Evolutionary conservation across 371 early-diverging fungal genomes (phyloP), one percentile per base, ranked within the genome.

Genomic region (Syncephalastrum monosporum): DNA sequence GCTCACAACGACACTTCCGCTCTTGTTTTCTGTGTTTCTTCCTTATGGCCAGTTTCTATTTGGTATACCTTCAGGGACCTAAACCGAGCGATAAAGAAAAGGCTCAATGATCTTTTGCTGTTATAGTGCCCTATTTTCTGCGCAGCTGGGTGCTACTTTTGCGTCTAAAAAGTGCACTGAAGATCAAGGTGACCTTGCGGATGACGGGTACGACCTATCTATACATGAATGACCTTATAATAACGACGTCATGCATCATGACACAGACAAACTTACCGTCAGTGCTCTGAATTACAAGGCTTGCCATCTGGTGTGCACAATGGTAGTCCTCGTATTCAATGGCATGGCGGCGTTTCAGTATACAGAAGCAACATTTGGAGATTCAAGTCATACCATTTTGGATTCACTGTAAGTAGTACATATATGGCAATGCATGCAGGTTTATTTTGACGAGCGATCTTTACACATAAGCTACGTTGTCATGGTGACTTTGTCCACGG

Each of bases 131-230:
- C 2, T 33, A 33, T 10, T 33, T 84, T 57, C 56, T 86, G n/a
- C 64, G 87, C 44, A 82, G 82, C 23, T 83, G 82, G 80, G 79
- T 80, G 17, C 65, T 83, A 16, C 62, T 84, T n/a, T 63, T 81
- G 33, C 74, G 85, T 19, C 65, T 86, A 24, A 79, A 83, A 50
- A 82, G 85, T 45, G 82, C 77, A 6, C 61, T 83, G 53, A 81
- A 83, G 44, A 82, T 84, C 41, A 77, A 77, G 17, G 72, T 74
- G 33, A 82, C 77, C 68, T 56, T 51, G 13, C 13, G 7, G 25
- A 3, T 44, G 38, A 12, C n/a, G 14, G 59, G 64, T 80, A 3
- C 81, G 81, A 10, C 81, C 80, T 50, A 77, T 78, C 49, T 53
- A 77, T 3, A 51, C 81, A 42, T 72, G 72, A 19, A 70, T 69